Conservation (phyloP, 2,329 filamentous ascomycete genomes). For the Diplodia mutila region DNA sequence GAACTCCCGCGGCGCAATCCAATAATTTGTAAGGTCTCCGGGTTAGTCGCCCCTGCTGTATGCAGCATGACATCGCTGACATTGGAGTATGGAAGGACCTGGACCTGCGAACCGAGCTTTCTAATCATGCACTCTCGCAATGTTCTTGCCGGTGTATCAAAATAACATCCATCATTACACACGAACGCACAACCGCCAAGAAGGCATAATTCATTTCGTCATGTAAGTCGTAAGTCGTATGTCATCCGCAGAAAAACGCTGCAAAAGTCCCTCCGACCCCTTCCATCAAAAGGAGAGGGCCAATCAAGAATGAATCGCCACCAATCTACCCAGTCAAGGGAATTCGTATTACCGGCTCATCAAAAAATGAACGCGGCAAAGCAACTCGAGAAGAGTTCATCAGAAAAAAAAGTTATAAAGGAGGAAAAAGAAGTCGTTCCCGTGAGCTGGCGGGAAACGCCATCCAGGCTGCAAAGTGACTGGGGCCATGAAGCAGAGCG, state of each 20-base stretch:
- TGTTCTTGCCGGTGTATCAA: too few species aligned
- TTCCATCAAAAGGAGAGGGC: background rate
- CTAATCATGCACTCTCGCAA: too few species aligned
- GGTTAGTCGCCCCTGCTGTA: too few species aligned
- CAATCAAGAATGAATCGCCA: background rate
- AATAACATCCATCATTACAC: background rate
- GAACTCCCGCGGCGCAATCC: too few species aligned
- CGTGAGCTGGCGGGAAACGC: background rate
- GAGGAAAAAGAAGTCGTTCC: background rate
- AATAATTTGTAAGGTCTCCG: too few species aligned
- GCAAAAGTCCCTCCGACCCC: background rate
- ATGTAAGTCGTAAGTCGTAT: constrained; percentile 3
- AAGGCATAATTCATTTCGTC: constrained; percentile 6
- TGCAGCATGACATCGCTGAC: too few species aligned
- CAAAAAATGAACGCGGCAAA: background rate
- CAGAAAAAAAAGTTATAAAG: background rate
- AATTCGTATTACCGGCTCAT: background rate
- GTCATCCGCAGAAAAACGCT: background rate
- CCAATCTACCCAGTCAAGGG: background rate
- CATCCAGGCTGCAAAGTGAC: background rate
- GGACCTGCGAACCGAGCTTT: too few species aligned
- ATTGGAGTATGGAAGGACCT: too few species aligned
- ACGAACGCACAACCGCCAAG: too few species aligned
- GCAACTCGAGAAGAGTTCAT: background rate
- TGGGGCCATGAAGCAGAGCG: background rate